Evolutionary conservation across 2,329 filamentous ascomycete species (phyloP), one percentile per base, ranked within the genome.

Genomic region (Colletotrichum lentis): DNA sequence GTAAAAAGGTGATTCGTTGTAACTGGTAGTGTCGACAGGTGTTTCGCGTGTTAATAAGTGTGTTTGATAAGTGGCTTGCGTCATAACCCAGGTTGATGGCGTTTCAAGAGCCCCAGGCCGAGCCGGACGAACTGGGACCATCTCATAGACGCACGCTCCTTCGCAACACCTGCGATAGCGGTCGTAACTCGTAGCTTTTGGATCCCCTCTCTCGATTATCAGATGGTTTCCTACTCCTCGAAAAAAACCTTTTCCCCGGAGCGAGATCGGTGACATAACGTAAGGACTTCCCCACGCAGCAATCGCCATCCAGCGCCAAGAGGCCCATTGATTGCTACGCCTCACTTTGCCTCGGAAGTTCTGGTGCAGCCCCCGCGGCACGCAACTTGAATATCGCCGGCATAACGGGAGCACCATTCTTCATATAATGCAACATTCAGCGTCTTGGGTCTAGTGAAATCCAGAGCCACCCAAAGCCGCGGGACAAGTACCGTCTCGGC

Each of bases 51-150:
- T 50, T 54, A 24, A 54, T 61, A 47, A 53, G 27, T 16, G 50
- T 31, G 18, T 22, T 12, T 18, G 4, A 44, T 10, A 44, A 50
- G 63, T 56, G 22, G 8, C 49, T 66, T 56, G 57, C 57, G 63
- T 66, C 63, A 66, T 43, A 62, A 16, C n/a, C 35, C 16, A 49
- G 39, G 18, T 43, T 37, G 35, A 66, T 66, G 58, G 43, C 63
- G 57, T 44, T 18, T 16, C 20, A 55, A 27, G 27, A 18, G 27
- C 7, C 31, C 16, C 20, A 8, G 60, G 7, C 52, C 60, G 12
- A 46, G 5, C 12, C 49, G 24, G 37, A 54, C 18, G 8, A 24
- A n/a, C 12, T 22, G 18, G 39, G 1, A 46, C 27, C 2, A 12
- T 12, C 6, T 57, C 39, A 35, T 14, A 8, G 10, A 10, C 54